Conservation (phyloP, 1,139 yeast genomes). For the Candida sp. region DNA sequence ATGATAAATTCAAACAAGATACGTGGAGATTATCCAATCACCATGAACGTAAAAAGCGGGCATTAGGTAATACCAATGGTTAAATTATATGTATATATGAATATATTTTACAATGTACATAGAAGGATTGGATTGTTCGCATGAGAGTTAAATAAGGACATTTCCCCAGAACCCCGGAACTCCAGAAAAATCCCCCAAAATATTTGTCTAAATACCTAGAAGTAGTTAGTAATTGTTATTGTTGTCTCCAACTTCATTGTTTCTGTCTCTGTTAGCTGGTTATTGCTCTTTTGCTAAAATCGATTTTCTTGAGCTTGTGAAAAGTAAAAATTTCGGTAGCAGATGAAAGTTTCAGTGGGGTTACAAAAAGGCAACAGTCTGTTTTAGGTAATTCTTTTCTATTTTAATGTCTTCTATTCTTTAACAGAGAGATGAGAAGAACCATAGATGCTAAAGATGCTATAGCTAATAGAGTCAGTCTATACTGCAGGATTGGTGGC, state of each 20-base stretch:
- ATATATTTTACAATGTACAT: not conserved
- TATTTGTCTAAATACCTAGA: too few relatives aligned
- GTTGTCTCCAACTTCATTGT: not conserved
- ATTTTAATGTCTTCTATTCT: not conserved
- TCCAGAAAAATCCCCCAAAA: not conserved
- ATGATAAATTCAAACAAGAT: constrained; percentile 50
- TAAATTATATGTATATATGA: not conserved
- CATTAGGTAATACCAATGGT: constrained; percentile 15
- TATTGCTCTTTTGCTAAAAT: too few relatives aligned
- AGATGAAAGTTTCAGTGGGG: not conserved
- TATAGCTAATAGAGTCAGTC: constrained; percentile 26
- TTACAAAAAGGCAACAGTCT: not conserved
- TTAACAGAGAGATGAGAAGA: not conserved
- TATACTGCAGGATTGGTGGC: constrained; percentile 16
- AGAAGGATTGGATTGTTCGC: too few relatives aligned
- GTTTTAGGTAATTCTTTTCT: not conserved
- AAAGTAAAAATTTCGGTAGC: not conserved
- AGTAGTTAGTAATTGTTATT: not conserved
- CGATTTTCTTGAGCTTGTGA: not conserved
- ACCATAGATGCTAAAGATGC: constrained; percentile 23
- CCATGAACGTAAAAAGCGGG: constrained; percentile 27
- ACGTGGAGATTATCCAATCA: constrained; percentile 42
- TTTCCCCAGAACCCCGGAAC: not conserved
- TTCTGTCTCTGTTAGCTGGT: too few relatives aligned
- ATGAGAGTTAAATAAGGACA: not conserved